Evolutionary conservation across 2,329 filamentous ascomycete genomes (phyloP).

Genomic region (Neoscytalidium dimidiatum): DNA sequence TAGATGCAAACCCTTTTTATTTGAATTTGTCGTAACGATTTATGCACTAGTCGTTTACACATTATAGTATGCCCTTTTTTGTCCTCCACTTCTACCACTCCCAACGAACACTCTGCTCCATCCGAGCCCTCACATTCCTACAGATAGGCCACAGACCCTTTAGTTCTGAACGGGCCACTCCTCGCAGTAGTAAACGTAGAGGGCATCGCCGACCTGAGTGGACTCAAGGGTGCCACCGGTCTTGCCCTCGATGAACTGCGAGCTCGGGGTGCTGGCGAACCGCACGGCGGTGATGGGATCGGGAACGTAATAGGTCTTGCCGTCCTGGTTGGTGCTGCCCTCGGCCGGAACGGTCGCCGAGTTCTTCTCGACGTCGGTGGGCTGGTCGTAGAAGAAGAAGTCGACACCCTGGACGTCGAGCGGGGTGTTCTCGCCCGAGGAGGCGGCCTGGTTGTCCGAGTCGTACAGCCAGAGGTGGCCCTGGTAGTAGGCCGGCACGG

Average conservation of each 20-base stretch:
- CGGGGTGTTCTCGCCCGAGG: constrained; percentile 3
- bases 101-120: neutral
- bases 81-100: neutral
- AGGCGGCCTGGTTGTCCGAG: constrained; percentile 11
- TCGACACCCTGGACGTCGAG: constrained; percentile 8
- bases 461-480: constrained; percentile 16
- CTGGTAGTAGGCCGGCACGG: constrained; percentile 14
- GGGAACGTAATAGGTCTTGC: neutral
- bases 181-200: constrained; percentile 16
- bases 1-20: neutral
- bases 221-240: neutral
- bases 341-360: neutral
- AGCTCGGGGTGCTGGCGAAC: constrained; percentile 10
- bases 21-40: neutral
- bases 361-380: constrained; percentile 3
- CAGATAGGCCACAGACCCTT: neutral
- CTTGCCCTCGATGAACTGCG: constrained; percentile 10
- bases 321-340: neutral
- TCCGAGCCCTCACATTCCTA: too few species aligned
- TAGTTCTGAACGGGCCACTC: constrained; percentile 15
- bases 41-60: neutral
- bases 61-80: neutral
- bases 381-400: constrained; percentile 12
- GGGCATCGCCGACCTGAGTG: constrained; percentile 1
- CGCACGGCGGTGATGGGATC: constrained; percentile 5